Base-by-base conservation (phyloP, 2,329 filamentous ascomycete genomes). In the Chaetomium sp. region DNA sequence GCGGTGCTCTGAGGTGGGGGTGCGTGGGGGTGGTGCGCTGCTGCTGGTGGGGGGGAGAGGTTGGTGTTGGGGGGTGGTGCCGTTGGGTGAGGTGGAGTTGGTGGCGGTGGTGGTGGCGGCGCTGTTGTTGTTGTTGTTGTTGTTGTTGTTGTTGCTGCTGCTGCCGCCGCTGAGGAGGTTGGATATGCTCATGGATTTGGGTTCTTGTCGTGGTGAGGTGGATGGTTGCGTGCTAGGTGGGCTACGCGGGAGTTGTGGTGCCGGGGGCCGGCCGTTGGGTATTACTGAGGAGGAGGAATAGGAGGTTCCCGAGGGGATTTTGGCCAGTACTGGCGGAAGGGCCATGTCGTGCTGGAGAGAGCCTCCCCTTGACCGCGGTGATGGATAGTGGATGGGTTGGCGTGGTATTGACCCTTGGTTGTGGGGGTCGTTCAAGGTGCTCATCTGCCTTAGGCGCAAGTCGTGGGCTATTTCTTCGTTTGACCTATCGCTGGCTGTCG, bases 1-100 rank as follows among this genome's bases (percentile, higher is more conserved):
- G 45, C 72, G 75, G 70, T 81, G 82, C 29, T 76, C 75, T 1
- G 70, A 69, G 10, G 63, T 31, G 4, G 60, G 53, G 35, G 63
- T 12, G 12, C 51, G 59, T 19, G 47, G 33, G 21, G 53, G 16
- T 8, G 53, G n/a, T 5, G 53, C 13, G 13, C 35, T 45, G 70
- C 27, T 29, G 38, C 31, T 7, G 69, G 7, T 61, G 57, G 33
- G n/a, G 21, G 59, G 35, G 12, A 7, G 19, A 23, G 54, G 10
- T 42, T 35, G 31, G 50, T 61, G 19, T 4, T 47, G 45, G 8
- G 38, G 19, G 38, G 16, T n/a, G 16, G 13, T 42, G 38, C 38
- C 13, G 16, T 16, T 42, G 38, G 33, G 33, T 38, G 64, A 55
- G 62, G 45, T 2, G 59, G 35, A 38, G 51, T n/a, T 61, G 56